phyloP scores from a whole-genome alignment of 768 basidiomycete species.

The Tremella mesenterica region DNA sequence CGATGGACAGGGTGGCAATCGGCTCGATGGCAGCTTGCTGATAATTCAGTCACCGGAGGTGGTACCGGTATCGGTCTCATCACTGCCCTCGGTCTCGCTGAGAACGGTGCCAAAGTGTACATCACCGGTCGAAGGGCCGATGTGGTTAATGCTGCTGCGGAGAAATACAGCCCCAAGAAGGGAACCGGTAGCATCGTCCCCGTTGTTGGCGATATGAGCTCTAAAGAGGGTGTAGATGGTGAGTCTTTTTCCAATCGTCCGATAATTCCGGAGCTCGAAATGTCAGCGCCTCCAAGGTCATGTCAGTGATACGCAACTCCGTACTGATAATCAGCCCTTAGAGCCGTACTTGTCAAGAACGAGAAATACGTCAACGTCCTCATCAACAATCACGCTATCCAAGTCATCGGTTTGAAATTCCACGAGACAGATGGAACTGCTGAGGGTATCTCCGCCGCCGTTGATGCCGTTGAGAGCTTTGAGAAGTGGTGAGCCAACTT shows the following conservation, averaged over 20 bases:
- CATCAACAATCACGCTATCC: constrained; percentile 41
- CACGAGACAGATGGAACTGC: constrained; percentile 34
- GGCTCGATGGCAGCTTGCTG: no score
- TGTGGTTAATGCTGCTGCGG: constrained; percentile 27
- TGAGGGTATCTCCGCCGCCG: constrained; percentile 34
- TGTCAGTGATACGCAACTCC: neutral
- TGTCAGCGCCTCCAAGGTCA: constrained; percentile 1
- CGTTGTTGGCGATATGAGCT: constrained; percentile 33
- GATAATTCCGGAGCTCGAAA: neutral
- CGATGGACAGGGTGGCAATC: no score
- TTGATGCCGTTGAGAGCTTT: constrained; percentile 37
- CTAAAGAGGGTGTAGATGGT: constrained; percentile 39
- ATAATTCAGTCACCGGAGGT: constrained; percentile 22
- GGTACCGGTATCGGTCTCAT: constrained; percentile 24
- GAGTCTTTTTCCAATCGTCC: constrained; percentile 8
- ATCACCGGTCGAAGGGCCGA: constrained; percentile 39
- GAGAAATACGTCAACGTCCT: constrained; percentile 40
- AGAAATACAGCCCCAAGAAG: constrained; percentile 12
- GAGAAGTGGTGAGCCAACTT: constrained; percentile 28
- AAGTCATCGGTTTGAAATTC: constrained; percentile 20
- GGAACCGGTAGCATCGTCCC: constrained; percentile 23
- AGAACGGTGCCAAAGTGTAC: constrained; percentile 42
- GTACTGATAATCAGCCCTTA: constrained; percentile 18
- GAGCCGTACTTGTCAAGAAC: constrained; percentile 18
- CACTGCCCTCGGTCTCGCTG: constrained; percentile 34